Percentiles rank a stretch among this genome's conserved stretches.
Evolutionary conservation across 2,329 filamentous ascomycete species (phyloP).

Genomic region (Apiospora saccharicola): DNA sequence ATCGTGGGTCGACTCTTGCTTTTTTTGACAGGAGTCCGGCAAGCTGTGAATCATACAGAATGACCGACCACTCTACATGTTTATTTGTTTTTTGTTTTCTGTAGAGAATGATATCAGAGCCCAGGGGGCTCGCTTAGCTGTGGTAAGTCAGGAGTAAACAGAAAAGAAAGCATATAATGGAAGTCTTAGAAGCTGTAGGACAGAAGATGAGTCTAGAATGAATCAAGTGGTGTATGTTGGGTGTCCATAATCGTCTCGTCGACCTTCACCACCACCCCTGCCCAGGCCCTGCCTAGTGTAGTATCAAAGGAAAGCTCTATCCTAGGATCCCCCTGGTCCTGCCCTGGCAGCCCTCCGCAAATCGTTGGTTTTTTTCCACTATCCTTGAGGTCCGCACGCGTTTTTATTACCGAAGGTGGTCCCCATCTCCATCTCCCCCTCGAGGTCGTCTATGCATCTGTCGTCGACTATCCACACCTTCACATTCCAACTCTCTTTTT

Average conservation of each 20-base stretch:
- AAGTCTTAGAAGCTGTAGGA: constrained; percentile 8
- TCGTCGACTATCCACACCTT: constrained; percentile 14
- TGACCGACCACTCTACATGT: background rate
- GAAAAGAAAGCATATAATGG: constrained; percentile 1
- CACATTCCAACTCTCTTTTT: constrained; percentile 22
- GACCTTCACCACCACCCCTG: background rate
- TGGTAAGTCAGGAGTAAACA: constrained; percentile 19
- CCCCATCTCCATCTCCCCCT: constrained; percentile 3
- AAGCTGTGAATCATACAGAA: constrained; percentile 15
- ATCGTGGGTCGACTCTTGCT: background rate
- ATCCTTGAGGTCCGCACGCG: constrained; percentile 6
- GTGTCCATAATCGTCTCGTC: background rate
- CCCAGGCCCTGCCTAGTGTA: constrained; percentile 15
- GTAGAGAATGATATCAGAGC: background rate
- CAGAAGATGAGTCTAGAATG: constrained; percentile 9
- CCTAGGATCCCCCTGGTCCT: constrained; percentile 2
- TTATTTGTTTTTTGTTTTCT: constrained; percentile 8
- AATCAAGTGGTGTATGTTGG: background rate
- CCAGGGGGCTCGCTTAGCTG: constrained; percentile 1
- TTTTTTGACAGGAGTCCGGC: constrained; percentile 15
- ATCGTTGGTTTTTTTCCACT: constrained; percentile 3
- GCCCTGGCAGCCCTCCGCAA: constrained; percentile 5
- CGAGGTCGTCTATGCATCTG: constrained; percentile 8
- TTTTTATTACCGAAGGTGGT: constrained; percentile 14
- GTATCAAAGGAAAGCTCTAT: constrained; percentile 18